Evolutionary conservation across 257 asterid genomes (phyloP), one percentile per base, ranked within the genome.

Genomic region (Ehretia macrophylla): DNA sequence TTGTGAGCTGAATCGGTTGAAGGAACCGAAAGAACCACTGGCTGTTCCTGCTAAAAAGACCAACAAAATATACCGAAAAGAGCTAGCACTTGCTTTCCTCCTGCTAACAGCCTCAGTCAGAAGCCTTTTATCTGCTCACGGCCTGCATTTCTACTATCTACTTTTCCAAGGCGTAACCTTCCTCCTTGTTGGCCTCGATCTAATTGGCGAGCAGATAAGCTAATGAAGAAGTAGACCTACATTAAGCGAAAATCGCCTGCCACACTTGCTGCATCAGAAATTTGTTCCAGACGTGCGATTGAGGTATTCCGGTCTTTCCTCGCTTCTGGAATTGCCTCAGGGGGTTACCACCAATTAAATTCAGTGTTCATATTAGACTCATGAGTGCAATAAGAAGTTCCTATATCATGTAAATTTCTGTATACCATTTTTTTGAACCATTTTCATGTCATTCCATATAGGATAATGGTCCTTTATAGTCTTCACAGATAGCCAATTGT

Each of bases 121-220:
- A 64, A 85, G 94, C 75, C 83, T 85, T 32, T 68, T 85, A 64
- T 78, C 94, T 0, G 87, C 94, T 50, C 94, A 85, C 50, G 94
- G 94, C 35, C 84, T 85, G 14, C 94, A 85, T 42, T 85, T 85
- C 52, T 85, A 82, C 81, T 85, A 80, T 68, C 83, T 85, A n/a
- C 94, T 85, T 20, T 85, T 85, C 63, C 94, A 85, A 80, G 94
- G 94, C 5, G 64, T 82, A 73, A 80, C 87, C 4, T 85, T 85
- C 47, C 74, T 82, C 16, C 85, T 85, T 1, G 86, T 85, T 57
- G 90, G 94, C 5, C 85, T 85, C 5, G 90, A 85, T 60, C 62
- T 85, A 69, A 83, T 85, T 17, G 94, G 94, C 14, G 87, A 85
- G 77, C 94, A 85, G 56, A 73, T 83, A 42, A 78, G 82, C 55